Base-by-base conservation (phyloP, 768 basidiomycete species). In the Lepiota brunneoincarnata region DNA sequence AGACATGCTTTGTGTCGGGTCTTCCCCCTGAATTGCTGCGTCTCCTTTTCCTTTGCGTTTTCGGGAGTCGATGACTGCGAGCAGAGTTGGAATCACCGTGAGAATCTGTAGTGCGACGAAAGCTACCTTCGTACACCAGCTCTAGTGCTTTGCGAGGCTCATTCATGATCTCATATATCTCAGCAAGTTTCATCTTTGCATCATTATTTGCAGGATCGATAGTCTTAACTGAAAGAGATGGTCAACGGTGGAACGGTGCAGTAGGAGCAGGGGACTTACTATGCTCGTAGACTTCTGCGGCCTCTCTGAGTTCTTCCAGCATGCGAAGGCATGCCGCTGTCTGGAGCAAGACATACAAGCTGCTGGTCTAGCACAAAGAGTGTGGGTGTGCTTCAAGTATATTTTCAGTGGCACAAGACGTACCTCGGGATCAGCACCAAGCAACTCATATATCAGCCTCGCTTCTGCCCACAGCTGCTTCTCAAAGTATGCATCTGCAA, bases 171-270 rank as follows among this genome's bases (percentile, higher is more conserved):
- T 99, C 96, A 59, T 93, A 91, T 12, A 94, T 82, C 58, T 91
- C 91, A 0, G 95, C 96, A 0, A 98, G 78, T 58, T 91, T 89
- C 80, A 95, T 86, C 67, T 93, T 93, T 23, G 86, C 87, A 24
- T 94, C 90, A 61, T 84, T 82, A 59, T 91, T 81, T 0, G 78
- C 76, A 0, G 91, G 86, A 64, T 94, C 89, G 1, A 81, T 82
- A 3, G 78, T 74, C 15, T 88, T 75, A 26, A 95, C 94, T 96
- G 59, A 5, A 43, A 20, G 5, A 49, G 36, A 11, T 17, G 10
- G 6, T 24, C 28, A 45, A 46, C 34, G n/a, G 1, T 14, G 4
- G 15, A 35, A 11, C 10, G 21, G 9, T 23, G 31, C 17, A 20
- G 39, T 41, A 45, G 17, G 9, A 28, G 17, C 1, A 31, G n/a